Percentiles rank a stretch among this genome's conserved stretches.
These are phyloP conservation scores for Schwanniomyces polymorphus DNA, from an alignment of 805 yeast genomes.

Conservation along the genomic window DNA sequence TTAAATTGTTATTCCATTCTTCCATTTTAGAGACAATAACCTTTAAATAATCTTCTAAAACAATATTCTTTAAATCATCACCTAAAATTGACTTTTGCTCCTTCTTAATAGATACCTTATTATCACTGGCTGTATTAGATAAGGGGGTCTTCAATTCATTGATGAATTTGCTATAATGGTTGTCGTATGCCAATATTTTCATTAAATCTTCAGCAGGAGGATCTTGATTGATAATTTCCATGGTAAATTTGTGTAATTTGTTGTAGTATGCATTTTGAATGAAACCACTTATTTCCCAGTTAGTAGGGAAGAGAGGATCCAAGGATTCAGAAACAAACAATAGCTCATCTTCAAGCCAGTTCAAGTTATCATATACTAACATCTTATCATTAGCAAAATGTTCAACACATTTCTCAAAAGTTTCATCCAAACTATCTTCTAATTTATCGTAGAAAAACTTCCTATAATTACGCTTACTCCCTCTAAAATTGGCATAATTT, in stretches of 20 bases:
- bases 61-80: slow-evolving; percentile 67
- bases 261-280: slow-evolving; percentile 67
- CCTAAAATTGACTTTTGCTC: slow-evolving; percentile 59
- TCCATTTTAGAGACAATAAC: slow-evolving; percentile 71
- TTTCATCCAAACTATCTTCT: slow-evolving; percentile 59
- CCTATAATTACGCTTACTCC: slow-evolving; percentile 57
- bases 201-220: slow-evolving; percentile 79
- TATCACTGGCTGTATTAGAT: slow-evolving; percentile 12
- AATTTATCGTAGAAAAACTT: slow-evolving; percentile 59
- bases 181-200: slow-evolving; percentile 74
- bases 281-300: slow-evolving; percentile 71
- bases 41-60: slow-evolving; percentile 76
- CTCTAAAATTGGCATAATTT: slow-evolving; percentile 30
- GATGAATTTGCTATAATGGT: slow-evolving; percentile 51
- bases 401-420: slow-evolving; percentile 65
- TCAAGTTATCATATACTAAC: slow-evolving; percentile 65
- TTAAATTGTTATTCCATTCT: slow-evolving; percentile 80
- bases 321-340: slow-evolving; percentile 62
- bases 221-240: slow-evolving; percentile 62
- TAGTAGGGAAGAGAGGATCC: slow-evolving; percentile 59
- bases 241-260: slow-evolving; percentile 63
- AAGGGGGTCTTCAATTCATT: slow-evolving; percentile 21
- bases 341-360: slow-evolving; percentile 84
- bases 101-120: slow-evolving; percentile 28
- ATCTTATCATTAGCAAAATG: slow-evolving; percentile 51